Conservation (phyloP, 148 eudicot genomes). For the Chenopodium berlandieri region DNA sequence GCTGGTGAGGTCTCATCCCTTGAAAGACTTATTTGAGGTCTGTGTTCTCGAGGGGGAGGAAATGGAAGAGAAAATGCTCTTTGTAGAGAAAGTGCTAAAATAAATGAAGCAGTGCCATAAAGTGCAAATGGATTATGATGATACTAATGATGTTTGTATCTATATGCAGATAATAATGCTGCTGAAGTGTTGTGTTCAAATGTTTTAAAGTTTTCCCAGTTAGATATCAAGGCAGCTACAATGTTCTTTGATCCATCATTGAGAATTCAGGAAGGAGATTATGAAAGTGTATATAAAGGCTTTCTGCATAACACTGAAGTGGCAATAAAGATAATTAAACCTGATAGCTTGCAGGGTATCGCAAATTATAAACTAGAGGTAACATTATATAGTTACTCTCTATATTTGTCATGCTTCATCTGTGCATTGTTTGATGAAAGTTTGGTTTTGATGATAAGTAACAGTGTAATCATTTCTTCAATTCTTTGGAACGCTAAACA, state of each 20-base stretch:
- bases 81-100: conserved; percentile 43
- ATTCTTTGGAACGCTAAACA: too few relatives aligned
- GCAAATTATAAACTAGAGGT: conserved; percentile 83
- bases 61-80: neutral
- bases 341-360: conserved; percentile 57
- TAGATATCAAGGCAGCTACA: conserved; percentile 70
- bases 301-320: conserved; percentile 64
- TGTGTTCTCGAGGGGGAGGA: neutral
- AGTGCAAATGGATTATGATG: conserved; percentile 50
- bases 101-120: conserved; percentile 64
- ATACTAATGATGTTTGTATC: neutral
- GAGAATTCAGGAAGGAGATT: conserved; percentile 77
- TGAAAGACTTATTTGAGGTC: neutral
- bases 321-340: conserved; percentile 63
- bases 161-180: conserved; percentile 24
- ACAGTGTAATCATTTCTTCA: neutral
- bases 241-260: conserved; percentile 43
- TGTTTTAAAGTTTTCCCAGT: conserved; percentile 43
- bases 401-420: neutral
- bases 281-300: conserved; percentile 62
- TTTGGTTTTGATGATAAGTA: neutral
- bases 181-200: conserved; percentile 36
- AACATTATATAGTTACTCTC: neutral
- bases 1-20: conserved; percentile 5
- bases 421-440: neutral